Evolutionary conservation across 495 filamentous ascomycete species (phyloP).

Genomic region (Halenospora varia): DNA sequence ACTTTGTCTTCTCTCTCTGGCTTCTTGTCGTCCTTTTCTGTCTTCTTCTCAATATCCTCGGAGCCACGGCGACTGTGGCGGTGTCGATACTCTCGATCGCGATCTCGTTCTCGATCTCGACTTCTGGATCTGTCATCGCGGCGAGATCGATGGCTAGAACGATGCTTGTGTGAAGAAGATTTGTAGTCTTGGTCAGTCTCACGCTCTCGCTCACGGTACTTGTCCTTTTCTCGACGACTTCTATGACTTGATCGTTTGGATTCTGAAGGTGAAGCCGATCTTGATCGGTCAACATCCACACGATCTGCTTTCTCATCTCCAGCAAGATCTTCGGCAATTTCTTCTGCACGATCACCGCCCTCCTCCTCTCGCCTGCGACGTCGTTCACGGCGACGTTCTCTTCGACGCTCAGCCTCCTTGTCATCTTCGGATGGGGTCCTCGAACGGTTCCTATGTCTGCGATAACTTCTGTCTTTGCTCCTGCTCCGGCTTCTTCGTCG

Average conservation of each 20-base stretch:
- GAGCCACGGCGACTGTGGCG: conserved; percentile 34
- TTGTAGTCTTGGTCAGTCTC: conserved; percentile 31
- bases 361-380: conserved; percentile 21
- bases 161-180: conserved; percentile 26
- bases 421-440: conserved; percentile 41
- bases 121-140: conserved; percentile 28
- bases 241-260: conserved; percentile 24
- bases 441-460: conserved; percentile 56
- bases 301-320: conserved; percentile 11
- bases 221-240: conserved; percentile 38
- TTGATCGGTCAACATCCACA: conserved; percentile 13
- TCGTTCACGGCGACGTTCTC: conserved; percentile 38
- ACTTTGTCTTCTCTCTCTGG: too few species aligned
- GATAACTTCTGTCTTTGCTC: conserved; percentile 50
- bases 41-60: conserved; percentile 39
- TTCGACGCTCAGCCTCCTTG: conserved; percentile 45
- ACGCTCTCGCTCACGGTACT: conserved; percentile 35
- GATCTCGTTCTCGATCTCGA: conserved; percentile 36
- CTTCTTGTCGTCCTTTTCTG: not conserved
- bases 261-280: conserved; percentile 23
- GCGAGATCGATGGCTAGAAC: conserved; percentile 18
- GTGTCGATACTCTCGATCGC: conserved; percentile 24
- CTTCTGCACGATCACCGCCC: conserved; percentile 14
- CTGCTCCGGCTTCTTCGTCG: conserved; percentile 15
- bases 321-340: not conserved